phyloP scores from a whole-genome alignment of 2,329 filamentous ascomycete genomes.

The Blastomyces percursus region DNA sequence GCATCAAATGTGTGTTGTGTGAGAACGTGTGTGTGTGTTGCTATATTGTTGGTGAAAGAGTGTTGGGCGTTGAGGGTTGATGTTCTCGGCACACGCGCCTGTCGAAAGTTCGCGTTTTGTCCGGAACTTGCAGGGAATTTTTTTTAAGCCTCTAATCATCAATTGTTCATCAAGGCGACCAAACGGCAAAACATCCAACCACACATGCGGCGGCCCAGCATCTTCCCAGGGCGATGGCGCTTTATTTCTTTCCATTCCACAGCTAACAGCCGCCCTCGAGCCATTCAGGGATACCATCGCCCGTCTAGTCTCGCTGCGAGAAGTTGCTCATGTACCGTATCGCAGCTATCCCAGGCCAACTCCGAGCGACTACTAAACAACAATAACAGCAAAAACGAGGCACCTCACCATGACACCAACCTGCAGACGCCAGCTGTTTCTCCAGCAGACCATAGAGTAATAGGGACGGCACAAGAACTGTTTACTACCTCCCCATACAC shows the following conservation, averaged over 20 bases:
- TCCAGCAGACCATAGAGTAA: conserved; percentile 39
- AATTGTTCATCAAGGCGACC: background rate
- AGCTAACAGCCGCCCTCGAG: conserved; percentile 1
- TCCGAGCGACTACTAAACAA: background rate
- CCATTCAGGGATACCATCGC: conserved; percentile 7
- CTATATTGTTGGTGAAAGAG: background rate
- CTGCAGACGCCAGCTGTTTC: conserved; percentile 17
- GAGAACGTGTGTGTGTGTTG: background rate
- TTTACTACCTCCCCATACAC: conserved; percentile 72
- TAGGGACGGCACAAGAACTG: conserved; percentile 53
- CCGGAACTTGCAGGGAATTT: background rate
- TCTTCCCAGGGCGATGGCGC: conserved; percentile 12
- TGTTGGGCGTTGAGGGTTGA: background rate
- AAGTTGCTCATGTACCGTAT: conserved; percentile 23
- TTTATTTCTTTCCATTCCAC: conserved; percentile 6
- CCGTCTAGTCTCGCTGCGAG: conserved; percentile 13
- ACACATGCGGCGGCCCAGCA: conserved; percentile 12
- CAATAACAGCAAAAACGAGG: conserved; percentile 9
- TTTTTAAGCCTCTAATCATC: background rate
- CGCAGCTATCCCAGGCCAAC: conserved; percentile 9
- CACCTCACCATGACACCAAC: conserved; percentile 17
- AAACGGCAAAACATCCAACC: background rate
- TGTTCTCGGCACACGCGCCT: background rate
- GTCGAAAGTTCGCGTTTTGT: background rate
- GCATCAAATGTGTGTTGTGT: background rate